Evolutionary conservation across 2,329 filamentous ascomycete species (phyloP), one percentile per base, ranked within the genome.

Genomic region (Colletotrichum falcatum): DNA sequence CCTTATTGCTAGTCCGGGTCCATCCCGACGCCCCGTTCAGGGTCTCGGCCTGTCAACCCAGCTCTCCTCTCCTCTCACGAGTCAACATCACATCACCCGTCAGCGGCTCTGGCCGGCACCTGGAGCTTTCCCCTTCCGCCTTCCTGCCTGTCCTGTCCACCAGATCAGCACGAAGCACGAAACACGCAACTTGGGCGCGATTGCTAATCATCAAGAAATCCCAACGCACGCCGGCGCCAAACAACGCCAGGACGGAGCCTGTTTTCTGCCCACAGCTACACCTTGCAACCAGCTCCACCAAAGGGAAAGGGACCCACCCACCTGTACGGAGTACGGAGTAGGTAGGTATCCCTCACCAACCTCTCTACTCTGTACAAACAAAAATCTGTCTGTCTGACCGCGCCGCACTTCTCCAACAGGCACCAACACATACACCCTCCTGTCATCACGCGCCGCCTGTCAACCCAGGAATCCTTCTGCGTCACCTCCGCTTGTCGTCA

Each of bases 241-340:
- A 61, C 59, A 20, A 46, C 51, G 11, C 66, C 46, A 42, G 61
- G 66, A 60, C 39, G 48, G 65, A 61, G 66, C 66, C 56, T 70
- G 62, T 61, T 66, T 16, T 3, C 46, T 55, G 20, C 68, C 58
- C 35, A 59, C 30, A 71, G 68, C 64, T 63, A 46, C 65, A 68
- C 68, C 64, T 28, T 62, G 64, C 44, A 48, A 60, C 44, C 35
- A 28, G 16, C 44, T 35, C 51, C 51, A 54, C 30, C 11, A 4
- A n/a, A 44, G 18, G 42, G 54, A 55, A 54, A 23, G 14, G 53
- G 54, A 49, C 33, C 51, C n/a, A 35, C 23, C 51, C 12, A 39
- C 33, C 33, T 35, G n/a, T n/a, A n/a, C n/a, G n/a, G n/a, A n/a
- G n/a, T n/a, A n/a, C n/a, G n/a, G n/a, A n/a, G n/a, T n/a, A n/a